Evolutionary conservation across 345 rosid species (phyloP), one percentile per base, ranked within the genome.

Genomic region (Fremontodendron californicum): DNA sequence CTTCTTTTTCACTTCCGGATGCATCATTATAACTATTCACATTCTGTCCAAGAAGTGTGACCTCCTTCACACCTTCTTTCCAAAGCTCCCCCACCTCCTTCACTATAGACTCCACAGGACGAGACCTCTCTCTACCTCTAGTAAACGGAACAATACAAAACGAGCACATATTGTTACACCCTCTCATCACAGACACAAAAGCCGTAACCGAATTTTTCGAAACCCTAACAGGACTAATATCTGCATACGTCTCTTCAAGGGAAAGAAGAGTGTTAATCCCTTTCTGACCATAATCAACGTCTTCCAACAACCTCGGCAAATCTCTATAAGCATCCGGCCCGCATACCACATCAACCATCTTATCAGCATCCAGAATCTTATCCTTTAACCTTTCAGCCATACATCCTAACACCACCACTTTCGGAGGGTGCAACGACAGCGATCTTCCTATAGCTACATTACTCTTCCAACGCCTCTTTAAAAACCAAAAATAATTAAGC

Each of bases 331-430:
- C 99, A 85, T 96, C 97, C 16, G 97, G 94, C 9, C 97, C 98
- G 1, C 99, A 93, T 1, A 96, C 99, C 71, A 93, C 99, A 85
- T 93, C 98, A 57, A 96, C 99, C 98, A 96, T 96, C 87, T 93
- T 96, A 84, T 96, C 96, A 0, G 98, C 82, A 85, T 91, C 97
- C 15, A 96, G 85, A 75, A 96, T 93, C 87, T 90, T 93, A 3
- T 93, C 98, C 82, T 96, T 96, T 49, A 92, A 77, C 81, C 99
- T 89, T 79, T 96, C 99, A 51, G 98, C 97, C 98, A 96, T 93
- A 83, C 99, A 96, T 68, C 99, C 99, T 82, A 96, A 85, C 6
- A 96, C 97, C 35, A 91, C 99, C 37, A 96, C 93, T 87, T 93
- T 96, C 5, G 98, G 98, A 72, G 98, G 96, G 45, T 52, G 87